Evolutionary conservation across 371 early-diverging fungal species (phyloP).

Genomic region (Funneliformis caledonium): DNA sequence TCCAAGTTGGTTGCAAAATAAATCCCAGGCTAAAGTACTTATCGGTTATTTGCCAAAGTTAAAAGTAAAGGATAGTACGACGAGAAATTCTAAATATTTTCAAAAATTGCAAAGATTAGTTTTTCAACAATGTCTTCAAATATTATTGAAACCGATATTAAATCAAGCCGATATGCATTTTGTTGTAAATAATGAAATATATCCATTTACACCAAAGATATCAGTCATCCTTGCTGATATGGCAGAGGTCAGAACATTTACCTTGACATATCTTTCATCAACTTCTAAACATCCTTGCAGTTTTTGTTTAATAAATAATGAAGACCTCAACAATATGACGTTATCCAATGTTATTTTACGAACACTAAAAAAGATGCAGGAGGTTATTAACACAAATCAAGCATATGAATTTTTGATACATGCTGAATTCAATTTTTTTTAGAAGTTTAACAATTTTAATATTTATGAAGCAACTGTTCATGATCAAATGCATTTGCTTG

Average conservation of each 20-base stretch:
- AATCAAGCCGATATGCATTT: neutral
- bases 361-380: neutral
- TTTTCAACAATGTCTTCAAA: neutral
- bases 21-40: neutral
- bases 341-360: neutral
- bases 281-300: neutral
- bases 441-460: neutral
- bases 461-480: conserved; percentile 1
- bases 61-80: neutral
- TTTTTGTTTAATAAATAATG: neutral
- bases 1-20: neutral
- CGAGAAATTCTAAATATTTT: neutral
- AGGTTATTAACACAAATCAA: neutral
- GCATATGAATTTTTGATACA: neutral
- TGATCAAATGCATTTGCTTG: neutral
- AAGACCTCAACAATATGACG: neutral
- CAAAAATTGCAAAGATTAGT: neutral
- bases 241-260: neutral
- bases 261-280: neutral
- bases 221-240: neutral
- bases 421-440: neutral
- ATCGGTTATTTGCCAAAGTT: conserved; percentile 1
- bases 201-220: neutral
- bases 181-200: neutral
- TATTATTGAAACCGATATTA: neutral